Evolutionary conservation across 805 yeast genomes (phyloP).

Genomic region (Candida stauntonica): DNA sequence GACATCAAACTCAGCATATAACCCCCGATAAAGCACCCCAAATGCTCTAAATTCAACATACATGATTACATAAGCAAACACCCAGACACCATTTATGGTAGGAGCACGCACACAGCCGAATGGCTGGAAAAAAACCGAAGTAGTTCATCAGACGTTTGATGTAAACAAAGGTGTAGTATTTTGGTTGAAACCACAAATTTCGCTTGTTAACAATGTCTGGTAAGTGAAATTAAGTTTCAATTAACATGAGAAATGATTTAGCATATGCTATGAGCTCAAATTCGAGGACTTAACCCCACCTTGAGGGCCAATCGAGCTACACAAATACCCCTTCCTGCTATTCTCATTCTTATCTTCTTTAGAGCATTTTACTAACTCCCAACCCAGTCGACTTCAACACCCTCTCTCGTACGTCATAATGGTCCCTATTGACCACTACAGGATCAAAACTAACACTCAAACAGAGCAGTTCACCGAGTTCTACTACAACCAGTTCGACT

Average conservation of each 20-base stretch:
- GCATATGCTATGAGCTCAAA: not conserved
- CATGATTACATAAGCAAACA: too few species aligned
- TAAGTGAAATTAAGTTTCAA: conserved; percentile 8
- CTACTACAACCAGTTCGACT: conserved; percentile 92
- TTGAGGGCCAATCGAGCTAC: too few species aligned
- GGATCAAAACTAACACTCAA: conserved; percentile 11
- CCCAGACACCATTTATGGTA: too few species aligned
- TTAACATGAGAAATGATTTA: not conserved
- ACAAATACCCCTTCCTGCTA: too few species aligned
- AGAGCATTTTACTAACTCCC: conserved; percentile 7
- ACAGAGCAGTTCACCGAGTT: conserved; percentile 82
- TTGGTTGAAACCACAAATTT: not conserved
- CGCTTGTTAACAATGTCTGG: conserved; percentile 16
- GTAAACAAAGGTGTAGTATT: not conserved
- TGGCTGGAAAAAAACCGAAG: not conserved
- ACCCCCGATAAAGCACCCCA: too few species aligned
- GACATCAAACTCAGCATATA: too few species aligned
- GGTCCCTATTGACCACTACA: not conserved
- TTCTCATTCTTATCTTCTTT: too few species aligned
- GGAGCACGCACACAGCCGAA: too few species aligned
- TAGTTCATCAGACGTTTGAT: not conserved
- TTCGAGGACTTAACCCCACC: too few species aligned
- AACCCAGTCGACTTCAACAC: conserved; percentile 43
- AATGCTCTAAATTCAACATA: too few species aligned
- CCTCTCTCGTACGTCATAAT: conserved; percentile 34